phyloP scores from a whole-genome alignment of 2,329 filamentous ascomycete species.

The Fragosphaeria purpurea region DNA sequence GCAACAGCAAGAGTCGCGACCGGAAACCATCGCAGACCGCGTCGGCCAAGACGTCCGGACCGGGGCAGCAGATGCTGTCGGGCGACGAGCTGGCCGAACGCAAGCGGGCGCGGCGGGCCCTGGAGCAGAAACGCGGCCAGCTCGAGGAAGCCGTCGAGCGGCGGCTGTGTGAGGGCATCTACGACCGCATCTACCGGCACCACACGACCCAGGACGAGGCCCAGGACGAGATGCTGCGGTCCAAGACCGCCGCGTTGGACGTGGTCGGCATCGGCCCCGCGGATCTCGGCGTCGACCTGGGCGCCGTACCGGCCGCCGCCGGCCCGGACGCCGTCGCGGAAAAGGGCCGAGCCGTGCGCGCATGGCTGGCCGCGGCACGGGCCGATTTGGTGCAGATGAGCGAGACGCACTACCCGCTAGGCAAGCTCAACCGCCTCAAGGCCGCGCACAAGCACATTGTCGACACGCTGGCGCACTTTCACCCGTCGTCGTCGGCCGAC shows the following conservation, averaged over 20 bases:
- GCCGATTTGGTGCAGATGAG: conserved; percentile 72
- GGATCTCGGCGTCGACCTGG: conserved; percentile 72
- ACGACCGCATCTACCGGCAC: conserved; percentile 83
- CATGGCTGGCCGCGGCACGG: conserved; percentile 62
- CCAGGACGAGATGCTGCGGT: conserved; percentile 85
- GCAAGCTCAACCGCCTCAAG: conserved; percentile 82
- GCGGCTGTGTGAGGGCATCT: conserved; percentile 73
- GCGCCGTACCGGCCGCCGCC: conserved; percentile 35
- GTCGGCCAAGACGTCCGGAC: conserved; percentile 19
- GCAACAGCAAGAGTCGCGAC: conserved; percentile 33
- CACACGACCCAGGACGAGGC: conserved; percentile 88
- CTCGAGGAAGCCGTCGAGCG: conserved; percentile 89
- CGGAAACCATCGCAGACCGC: conserved; percentile 25
- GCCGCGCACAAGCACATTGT: conserved; percentile 90
- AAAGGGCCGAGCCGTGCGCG: conserved; percentile 57
- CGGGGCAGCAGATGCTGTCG: conserved; percentile 75
- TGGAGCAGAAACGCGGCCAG: conserved; percentile 66
- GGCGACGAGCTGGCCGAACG: conserved; percentile 71
- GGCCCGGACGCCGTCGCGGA: conserved; percentile 48
- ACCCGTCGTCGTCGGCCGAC: conserved; percentile 80
- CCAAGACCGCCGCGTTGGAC: conserved; percentile 80
- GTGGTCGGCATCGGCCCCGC: conserved; percentile 85
- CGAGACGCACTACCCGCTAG: conserved; percentile 75
- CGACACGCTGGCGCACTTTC: conserved; percentile 62
- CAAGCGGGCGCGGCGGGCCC: conserved; percentile 64